Conservation (phyloP, 257 asterid species). For the Jacaranda mimosifolia region DNA sequence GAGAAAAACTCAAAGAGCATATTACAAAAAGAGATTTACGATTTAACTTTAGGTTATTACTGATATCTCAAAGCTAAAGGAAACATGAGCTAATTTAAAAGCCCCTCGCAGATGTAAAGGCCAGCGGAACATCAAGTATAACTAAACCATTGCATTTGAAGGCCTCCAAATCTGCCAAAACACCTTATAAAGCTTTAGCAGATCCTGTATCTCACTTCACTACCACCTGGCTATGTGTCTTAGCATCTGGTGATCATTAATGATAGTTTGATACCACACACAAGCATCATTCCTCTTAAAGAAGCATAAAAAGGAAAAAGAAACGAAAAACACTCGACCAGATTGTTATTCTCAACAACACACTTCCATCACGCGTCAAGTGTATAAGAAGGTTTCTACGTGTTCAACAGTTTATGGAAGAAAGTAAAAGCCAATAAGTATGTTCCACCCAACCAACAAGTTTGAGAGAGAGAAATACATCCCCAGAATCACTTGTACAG, state of each 20-base stretch:
- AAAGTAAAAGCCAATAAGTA: slow-evolving; percentile 22
- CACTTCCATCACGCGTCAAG: slow-evolving; percentile 22
- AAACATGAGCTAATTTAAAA: not conserved
- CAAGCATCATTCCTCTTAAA: slow-evolving; percentile 2
- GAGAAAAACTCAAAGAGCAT: slow-evolving; percentile 11
- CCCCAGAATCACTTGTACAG: slow-evolving; percentile 6
- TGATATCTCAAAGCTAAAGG: slow-evolving; percentile 31
- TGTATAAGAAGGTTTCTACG: slow-evolving; percentile 7
- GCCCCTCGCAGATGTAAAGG: not conserved
- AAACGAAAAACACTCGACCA: not conserved
- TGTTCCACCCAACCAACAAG: slow-evolving; percentile 28
- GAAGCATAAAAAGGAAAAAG: not conserved
- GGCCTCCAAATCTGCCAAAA: slow-evolving; percentile 25
- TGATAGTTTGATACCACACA: not conserved
- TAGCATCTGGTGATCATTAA: slow-evolving; percentile 22
- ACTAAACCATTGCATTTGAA: slow-evolving; percentile 26
- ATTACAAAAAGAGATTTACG: slow-evolving; percentile 1
- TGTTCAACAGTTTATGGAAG: slow-evolving; percentile 8
- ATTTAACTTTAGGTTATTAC: not conserved
- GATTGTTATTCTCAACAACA: slow-evolving; percentile 10
- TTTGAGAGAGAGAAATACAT: slow-evolving; percentile 9
- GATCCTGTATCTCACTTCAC: slow-evolving; percentile 24
- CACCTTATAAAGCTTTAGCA: not conserved
- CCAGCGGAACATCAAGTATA: slow-evolving; percentile 31
- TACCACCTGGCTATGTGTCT: slow-evolving; percentile 7